phyloP scores from a whole-genome alignment of 2,329 filamentous ascomycete species.

The Cadophora malorum region DNA sequence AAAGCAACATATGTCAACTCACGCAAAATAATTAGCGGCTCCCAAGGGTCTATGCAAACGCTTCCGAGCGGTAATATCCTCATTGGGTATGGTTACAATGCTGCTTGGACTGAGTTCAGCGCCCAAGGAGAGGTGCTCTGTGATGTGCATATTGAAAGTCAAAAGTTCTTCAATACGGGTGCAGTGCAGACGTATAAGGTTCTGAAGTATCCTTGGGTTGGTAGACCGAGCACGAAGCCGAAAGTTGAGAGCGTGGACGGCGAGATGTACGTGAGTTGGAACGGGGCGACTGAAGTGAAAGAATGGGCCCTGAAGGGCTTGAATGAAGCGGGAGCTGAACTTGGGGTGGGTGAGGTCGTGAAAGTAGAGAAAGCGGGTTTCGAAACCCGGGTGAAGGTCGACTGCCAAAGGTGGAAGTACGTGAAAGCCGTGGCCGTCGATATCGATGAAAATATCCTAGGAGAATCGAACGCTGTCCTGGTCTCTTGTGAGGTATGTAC shows the following conservation, averaged over 20 bases:
- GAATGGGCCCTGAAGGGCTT: conserved; percentile 46
- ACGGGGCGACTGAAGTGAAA: conserved; percentile 55
- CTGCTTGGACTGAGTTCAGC: conserved; percentile 28
- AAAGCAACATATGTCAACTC: conserved; percentile 27
- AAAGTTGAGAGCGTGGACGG: conserved; percentile 32
- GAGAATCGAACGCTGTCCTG: neutral
- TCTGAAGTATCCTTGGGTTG: conserved; percentile 47
- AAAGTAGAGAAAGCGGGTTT: neutral
- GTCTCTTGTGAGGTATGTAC: neutral
- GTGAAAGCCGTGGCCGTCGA: neutral
- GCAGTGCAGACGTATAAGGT: conserved; percentile 40
- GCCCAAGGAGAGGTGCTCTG: conserved; percentile 45
- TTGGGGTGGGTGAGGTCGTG: neutral
- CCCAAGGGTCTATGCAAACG: conserved; percentile 35
- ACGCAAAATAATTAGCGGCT: conserved; percentile 29
- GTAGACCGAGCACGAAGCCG: conserved; percentile 44
- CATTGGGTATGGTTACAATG: conserved; percentile 29
- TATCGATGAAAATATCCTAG: neutral
- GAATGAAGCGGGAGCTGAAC: neutral
- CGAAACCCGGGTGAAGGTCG: neutral
- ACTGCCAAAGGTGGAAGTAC: neutral
- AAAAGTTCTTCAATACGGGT: conserved; percentile 42
- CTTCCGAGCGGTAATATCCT: conserved; percentile 31
- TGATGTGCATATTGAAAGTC: conserved; percentile 37
- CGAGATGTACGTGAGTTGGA: conserved; percentile 57